Evolutionary conservation across 1,139 yeast genomes (phyloP).

Genomic region (Lodderomyces jiufengensis): DNA sequence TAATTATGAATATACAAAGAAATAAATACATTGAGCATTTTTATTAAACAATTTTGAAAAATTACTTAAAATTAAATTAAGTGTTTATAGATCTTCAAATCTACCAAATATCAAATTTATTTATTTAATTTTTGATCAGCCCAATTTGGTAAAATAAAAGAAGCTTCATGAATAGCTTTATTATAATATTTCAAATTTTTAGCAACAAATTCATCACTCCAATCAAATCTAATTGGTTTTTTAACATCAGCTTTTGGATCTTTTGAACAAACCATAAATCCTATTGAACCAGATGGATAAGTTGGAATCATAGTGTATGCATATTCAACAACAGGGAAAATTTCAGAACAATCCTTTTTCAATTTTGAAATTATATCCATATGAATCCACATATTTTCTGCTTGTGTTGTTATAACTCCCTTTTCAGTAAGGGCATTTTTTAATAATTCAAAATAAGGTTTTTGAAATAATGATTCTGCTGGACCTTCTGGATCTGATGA

Average conservation of each 20-base stretch:
- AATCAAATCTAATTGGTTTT: constrained; percentile 61
- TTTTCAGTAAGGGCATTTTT: constrained; percentile 75
- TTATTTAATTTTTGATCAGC: constrained; percentile 49
- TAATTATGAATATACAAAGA: too few relatives aligned
- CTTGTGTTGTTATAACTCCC: constrained; percentile 90
- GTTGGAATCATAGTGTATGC: constrained; percentile 90
- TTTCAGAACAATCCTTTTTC: constrained; percentile 68
- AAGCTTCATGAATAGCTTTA: constrained; percentile 73
- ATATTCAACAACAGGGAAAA: constrained; percentile 86
- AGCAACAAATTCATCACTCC: constrained; percentile 60
- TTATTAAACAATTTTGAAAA: too few relatives aligned
- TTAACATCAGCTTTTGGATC: constrained; percentile 59
- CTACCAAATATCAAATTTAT: too few relatives aligned
- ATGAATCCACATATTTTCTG: constrained; percentile 88
- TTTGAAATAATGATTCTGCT: constrained; percentile 84
- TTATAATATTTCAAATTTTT: constrained; percentile 76
- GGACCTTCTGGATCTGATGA: constrained; percentile 98
- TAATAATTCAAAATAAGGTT: constrained; percentile 78
- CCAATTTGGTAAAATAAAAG: constrained; percentile 86
- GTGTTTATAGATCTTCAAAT: too few relatives aligned
- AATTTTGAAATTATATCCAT: constrained; percentile 73
- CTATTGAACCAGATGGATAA: constrained; percentile 91
- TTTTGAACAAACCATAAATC: constrained; percentile 89
- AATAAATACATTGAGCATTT: too few relatives aligned
- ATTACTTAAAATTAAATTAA: too few relatives aligned